Base-by-base conservation (phyloP, 2,329 filamentous ascomycete genomes). In the Aspergillus intermedius region DNA sequence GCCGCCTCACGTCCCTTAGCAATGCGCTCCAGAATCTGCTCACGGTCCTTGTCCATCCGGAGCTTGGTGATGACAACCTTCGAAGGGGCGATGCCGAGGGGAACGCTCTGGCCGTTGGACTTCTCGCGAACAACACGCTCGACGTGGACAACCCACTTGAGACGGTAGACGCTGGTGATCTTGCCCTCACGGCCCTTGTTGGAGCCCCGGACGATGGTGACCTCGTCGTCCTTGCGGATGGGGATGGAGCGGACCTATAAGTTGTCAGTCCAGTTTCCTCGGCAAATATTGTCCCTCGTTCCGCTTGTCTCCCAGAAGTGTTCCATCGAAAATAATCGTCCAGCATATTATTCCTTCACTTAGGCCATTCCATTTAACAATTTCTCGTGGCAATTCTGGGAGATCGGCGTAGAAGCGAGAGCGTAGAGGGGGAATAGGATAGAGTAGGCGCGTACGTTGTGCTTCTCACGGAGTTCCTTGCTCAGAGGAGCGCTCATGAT, bases 151-250 rank as follows among this genome's bases (percentile, higher is more conserved):
- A 90, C 82, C 78, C 93, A 98, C 79, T 97, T 97, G 70, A 95
- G 87, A 75, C 90, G 89, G 86, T 95, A 98, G 74, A 97, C 91
- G 68, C 88, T 89, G 68, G 86, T 91, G 78, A 98, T 82, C 82
- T 97, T 97, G 81, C 93, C 93, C 81, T 97, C 91, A 70, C 90
- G 89, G 72, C 91, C 93, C 83, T 97, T 97, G 83, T 95, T 87
- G 77, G 80, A 79, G 69, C 93, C 93, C 65, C 93, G 91, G 72
- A 91, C 86, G 68, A 98, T 87, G 71, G 80, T 81, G 73, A 97
- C 90, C 79, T 95, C 89, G 77, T 95, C 88, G 73, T 95, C 91
- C 80, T 95, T 95, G 80, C 91, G 89, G 80, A 97, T 83, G 72
- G 91, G 93, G 74, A 96, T 95, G 75, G 84, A 85, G 80, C 89